Evolutionary conservation across 2,329 filamentous ascomycete species (phyloP).

Genomic region (Fusarium buxicola): DNA sequence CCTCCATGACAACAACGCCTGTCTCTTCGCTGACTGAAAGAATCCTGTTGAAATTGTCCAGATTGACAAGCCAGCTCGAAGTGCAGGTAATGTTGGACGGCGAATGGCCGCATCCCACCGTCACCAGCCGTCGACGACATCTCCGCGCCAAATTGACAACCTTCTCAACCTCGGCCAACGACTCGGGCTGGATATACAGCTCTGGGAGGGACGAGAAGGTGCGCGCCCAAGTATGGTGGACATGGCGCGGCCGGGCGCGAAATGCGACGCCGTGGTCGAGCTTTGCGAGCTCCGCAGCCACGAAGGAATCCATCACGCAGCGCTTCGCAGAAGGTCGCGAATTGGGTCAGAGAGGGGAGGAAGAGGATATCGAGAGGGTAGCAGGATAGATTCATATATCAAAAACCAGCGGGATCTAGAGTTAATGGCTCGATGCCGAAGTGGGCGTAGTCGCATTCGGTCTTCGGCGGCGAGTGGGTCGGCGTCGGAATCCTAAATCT

Average conservation of each 20-base stretch:
- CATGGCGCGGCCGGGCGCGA: conserved; percentile 76
- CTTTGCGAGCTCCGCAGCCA: conserved; percentile 49
- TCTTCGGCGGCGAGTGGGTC: conserved; percentile 31
- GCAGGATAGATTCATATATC: conserved; percentile 24
- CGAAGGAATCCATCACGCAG: conserved; percentile 53
- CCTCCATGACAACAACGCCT: conserved; percentile 80
- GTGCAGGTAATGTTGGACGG: conserved; percentile 93
- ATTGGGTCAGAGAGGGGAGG: background rate
- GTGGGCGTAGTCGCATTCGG: conserved; percentile 39
- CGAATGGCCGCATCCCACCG: conserved; percentile 91
- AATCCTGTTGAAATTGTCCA: conserved; percentile 83
- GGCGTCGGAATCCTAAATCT: conserved; percentile 27
- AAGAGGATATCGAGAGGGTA: conserved; percentile 7
- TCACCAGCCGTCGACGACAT: conserved; percentile 84
- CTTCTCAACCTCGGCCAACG: conserved; percentile 84
- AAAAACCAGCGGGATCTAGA: conserved; percentile 20
- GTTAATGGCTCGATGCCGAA: conserved; percentile 35
- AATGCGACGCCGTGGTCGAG: conserved; percentile 71
- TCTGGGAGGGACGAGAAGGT: conserved; percentile 92
- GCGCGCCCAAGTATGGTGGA: conserved; percentile 93
- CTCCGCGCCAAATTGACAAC: conserved; percentile 81
- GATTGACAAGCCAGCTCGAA: conserved; percentile 92
- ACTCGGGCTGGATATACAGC: conserved; percentile 88
- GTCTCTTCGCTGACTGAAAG: conserved; percentile 75
- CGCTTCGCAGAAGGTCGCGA: background rate